These are phyloP conservation scores for Dendrothele bispora DNA, from an alignment of 768 basidiomycete species.

Conservation along the genomic window DNA sequence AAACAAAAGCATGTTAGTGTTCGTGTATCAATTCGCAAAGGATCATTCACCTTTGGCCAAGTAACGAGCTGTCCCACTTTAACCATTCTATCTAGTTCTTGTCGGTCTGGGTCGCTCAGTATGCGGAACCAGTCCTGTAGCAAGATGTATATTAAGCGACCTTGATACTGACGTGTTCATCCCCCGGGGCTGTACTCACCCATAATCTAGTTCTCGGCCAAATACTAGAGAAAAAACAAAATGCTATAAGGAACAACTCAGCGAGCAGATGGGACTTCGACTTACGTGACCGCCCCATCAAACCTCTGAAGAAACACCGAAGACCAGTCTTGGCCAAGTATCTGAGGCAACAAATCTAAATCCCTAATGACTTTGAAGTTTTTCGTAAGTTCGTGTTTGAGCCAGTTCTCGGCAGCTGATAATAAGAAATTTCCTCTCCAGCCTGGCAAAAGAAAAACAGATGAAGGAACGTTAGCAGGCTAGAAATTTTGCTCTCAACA, in stretches of 20 bases:
- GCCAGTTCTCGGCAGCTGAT: slow-evolving; percentile 91
- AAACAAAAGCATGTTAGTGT: slow-evolving; percentile 1
- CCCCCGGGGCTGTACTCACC: slow-evolving; percentile 47
- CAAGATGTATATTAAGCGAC: slow-evolving; percentile 3
- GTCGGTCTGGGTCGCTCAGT: slow-evolving; percentile 78
- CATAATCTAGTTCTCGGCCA: slow-evolving; percentile 81
- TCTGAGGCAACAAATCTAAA: slow-evolving; percentile 89
- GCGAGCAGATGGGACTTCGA: slow-evolving; percentile 11
- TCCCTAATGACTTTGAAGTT: slow-evolving; percentile 98
- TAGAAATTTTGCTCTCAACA: background rate
- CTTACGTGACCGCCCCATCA: slow-evolving; percentile 85
- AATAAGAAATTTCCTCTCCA: slow-evolving; percentile 96
- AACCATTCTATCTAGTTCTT: slow-evolving; percentile 85
- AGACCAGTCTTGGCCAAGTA: slow-evolving; percentile 94
- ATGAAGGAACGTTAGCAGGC: background rate
- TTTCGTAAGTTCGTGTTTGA: slow-evolving; percentile 94
- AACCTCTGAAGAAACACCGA: slow-evolving; percentile 95
- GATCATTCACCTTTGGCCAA: slow-evolving; percentile 84
- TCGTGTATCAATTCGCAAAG: too few relatives aligned
- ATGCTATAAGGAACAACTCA: slow-evolving; percentile 20
- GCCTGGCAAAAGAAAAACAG: slow-evolving; percentile 39
- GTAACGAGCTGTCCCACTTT: slow-evolving; percentile 84
- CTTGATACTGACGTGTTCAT: slow-evolving; percentile 1
- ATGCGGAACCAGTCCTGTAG: slow-evolving; percentile 80
- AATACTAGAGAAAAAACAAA: slow-evolving; percentile 50